phyloP scores from a whole-genome alignment of 192 early-diverging fungal species.

The Allomyces javanicus region DNA sequence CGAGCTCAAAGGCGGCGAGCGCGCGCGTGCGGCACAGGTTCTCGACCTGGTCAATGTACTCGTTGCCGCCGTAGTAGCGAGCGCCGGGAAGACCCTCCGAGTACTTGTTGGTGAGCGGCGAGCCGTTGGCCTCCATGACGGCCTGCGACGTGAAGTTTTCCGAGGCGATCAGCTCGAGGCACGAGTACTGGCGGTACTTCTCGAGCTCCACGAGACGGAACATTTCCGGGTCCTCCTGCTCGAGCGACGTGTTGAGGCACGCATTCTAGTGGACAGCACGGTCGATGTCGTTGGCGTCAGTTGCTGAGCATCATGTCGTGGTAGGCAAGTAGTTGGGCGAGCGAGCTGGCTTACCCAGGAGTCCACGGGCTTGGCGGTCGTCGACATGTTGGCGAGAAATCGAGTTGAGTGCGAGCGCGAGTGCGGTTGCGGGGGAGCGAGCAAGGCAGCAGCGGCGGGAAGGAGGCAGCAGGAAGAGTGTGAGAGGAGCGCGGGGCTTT shows the following conservation, averaged over 20 bases:
- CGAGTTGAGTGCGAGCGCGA: no score
- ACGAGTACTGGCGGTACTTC: slow-evolving; percentile 94
- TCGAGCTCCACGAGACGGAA: slow-evolving; percentile 88
- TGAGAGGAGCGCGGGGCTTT: no score
- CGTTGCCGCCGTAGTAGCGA: slow-evolving; percentile 99
- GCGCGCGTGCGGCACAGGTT: slow-evolving; percentile 90
- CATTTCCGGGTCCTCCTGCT: slow-evolving; percentile 83
- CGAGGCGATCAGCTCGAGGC: slow-evolving; percentile 95
- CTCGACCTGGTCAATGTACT: slow-evolving; percentile 91
- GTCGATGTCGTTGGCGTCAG: neutral
- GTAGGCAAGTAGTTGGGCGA: neutral
- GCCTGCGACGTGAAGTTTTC: slow-evolving; percentile 99
- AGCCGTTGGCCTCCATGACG: slow-evolving; percentile 99
- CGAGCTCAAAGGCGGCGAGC: slow-evolving; percentile 75
- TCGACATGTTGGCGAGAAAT: neutral
- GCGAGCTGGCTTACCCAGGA: neutral
- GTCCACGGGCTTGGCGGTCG: neutral
- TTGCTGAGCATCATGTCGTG: neutral
- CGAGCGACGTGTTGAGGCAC: slow-evolving; percentile 70
- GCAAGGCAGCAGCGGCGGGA: no score
- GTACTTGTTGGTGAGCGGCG: slow-evolving; percentile 99
- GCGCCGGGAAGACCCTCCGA: slow-evolving; percentile 97
- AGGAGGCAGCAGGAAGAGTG: no score
- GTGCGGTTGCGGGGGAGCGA: no score
- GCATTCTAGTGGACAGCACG: slow-evolving; percentile 35